Base-by-base conservation (phyloP, 768 basidiomycete species). In the Boletus tylopilopsis region DNA sequence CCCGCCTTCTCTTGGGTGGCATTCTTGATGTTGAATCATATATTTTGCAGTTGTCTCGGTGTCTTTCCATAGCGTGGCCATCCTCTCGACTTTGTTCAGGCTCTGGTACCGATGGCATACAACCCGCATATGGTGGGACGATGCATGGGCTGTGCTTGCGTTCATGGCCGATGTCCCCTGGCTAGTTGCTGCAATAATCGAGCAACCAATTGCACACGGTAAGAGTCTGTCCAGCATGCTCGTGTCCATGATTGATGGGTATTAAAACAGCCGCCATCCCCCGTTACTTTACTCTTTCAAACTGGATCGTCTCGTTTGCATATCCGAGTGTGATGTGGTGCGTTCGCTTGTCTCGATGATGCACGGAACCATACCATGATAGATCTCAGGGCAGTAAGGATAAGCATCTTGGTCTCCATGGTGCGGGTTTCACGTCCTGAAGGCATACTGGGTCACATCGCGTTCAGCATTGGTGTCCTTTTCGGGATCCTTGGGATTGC, bases 71-170 rank as follows among this genome's bases (percentile, higher is more conserved):
- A 13, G 55, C 5, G 39, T 53, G 13, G 59, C 64, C 5, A 55
- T 66, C 45, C 23, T 54, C n/a, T 49, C 36, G 2, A 62, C 62
- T 11, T 10, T 59, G 25, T 64, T 67, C 38, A 52, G 64, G 33
- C 47, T 62, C 33, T 55, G 53, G 47, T 67, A 57, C 23, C 42
- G 51, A 40, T 61, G 51, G 59, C 33, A 49, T 37, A 57, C 35
- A 18, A 35, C 24, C 6, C 62, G 39, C 6, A 23, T 64, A 42
- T 61, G 61, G 63, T 66, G 64, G 57, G 63, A 64, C 21, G 65
- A 64, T 30, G 57, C 42, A 5, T 59, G 54, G 54, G 63, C 58
- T 2, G 22, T 8, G 12, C 11, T 60, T 3, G 63, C 62, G 6
- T 37, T 57, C 15, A 33, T 55, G 36, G 51, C 50, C 8, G 53